Evolutionary conservation across 2,329 filamentous ascomycete species (phyloP), one percentile per base, ranked within the genome.

Genomic region (Aquanectria penicillioides): DNA sequence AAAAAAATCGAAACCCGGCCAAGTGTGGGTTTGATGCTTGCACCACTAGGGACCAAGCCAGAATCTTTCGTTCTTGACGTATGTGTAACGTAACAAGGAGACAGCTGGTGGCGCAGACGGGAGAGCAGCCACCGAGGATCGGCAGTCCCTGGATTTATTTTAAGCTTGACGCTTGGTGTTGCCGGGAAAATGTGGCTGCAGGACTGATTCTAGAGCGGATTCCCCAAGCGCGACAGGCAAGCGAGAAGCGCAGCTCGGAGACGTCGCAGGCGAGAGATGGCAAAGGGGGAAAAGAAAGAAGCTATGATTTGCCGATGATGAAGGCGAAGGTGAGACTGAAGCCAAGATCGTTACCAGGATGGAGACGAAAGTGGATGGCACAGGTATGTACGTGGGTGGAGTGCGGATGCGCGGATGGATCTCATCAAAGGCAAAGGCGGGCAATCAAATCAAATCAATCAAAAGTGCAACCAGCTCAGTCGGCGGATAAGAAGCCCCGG

Each of bases 111-210:
- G 55, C 55, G 55, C 49, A 52, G 25, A 48, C 37, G 55, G 48
- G 55, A 46, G 48, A 22, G 48, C 41, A 17, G 55, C 53, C 31
- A 38, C 55, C 22, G 31, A 33, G 17, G 55, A 53, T 58, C 55
- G 41, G 26, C 55, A 44, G 48, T 58, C 28, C 48, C 41, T 52
- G 22, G 41, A 47, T 53, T 51, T 44, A 31, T 46, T 57, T 52
- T 36, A 52, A 44, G 49, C 29, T 47, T 46, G 43, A 15, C 37
- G 38, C 20, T 26, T 41, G 18, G 28, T n/a, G n/a, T 18, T 50
- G 25, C 22, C 23, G 22, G 26, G 25, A n/a, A 20, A 25, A 50
- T 38, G 34, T 54, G 22, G 31, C 50, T 37, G 26, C 40, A 37
- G 34, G 10, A 28, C 28, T 23, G 41, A 31, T 15, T 40, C 40